Evolutionary conservation across 2,329 filamentous ascomycete species (phyloP), one percentile per base, ranked within the genome.

Genomic region (Xylaria sp.): DNA sequence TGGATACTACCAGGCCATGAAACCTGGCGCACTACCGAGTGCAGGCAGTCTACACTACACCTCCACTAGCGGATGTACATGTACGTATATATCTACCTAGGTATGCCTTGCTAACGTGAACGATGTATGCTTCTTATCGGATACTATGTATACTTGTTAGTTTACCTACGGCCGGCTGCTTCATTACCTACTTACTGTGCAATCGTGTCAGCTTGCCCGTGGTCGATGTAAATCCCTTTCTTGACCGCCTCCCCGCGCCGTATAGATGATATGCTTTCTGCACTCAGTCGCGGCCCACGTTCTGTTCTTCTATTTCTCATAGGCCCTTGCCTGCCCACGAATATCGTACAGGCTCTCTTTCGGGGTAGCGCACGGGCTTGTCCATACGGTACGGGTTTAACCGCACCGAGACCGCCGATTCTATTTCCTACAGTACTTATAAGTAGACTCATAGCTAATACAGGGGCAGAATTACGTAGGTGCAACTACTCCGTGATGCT

Each of bases 291-390:
- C 15, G 58, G 59, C 49, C 59, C 58, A 71, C 69, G 69, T 71
- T 71, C 62, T 38, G 19, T 44, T 49, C 44, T 61, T 54, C 60
- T 38, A 27, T 54, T 58, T 67, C 55, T 68, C 47, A 70, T 68
- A 67, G 68, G 69, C 61, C 54, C 10, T 47, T 19, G 11, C 7
- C 4, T 40, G n/a, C 9, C 33, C 29, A 21, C 35, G 11, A 37
- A 49, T 44, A 44, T 47, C 21, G 33, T 54, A 19, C 43, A 57
- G 11, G 29, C 53, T 62, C 51, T 49, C 3, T 21, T 54, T 41
- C 17, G 31, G n/a, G 25, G 19, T 54, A 37, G 15, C 33, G 55
- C 44, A 27, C 33, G 47, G 38, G 35, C 43, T 52, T 53, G 47
- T 21, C n/a, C 13, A n/a, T 17, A 48, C 29, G 29, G 19, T 33